Conservation (phyloP, 2,329 filamentous ascomycete species). For the Pseudocercospora musae region DNA sequence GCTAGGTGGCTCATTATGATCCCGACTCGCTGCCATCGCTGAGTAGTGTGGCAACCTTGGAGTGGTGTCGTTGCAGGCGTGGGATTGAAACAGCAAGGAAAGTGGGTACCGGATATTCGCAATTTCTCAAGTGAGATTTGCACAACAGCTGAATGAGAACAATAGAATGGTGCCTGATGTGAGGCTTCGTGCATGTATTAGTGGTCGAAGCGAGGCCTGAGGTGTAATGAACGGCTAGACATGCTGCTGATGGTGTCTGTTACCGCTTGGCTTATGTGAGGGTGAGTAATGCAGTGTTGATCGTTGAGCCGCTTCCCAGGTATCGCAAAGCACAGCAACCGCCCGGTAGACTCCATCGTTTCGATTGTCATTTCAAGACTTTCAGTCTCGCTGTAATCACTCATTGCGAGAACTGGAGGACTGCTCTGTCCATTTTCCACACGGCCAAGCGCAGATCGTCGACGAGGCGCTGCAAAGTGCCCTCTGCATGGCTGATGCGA, state of each 20-base stretch:
- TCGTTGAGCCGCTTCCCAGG: no score
- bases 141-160: background rate
- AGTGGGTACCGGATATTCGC: background rate
- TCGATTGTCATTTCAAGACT: no score
- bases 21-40: background rate
- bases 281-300: background rate
- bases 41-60: background rate
- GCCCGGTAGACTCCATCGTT: no score
- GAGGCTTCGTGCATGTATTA: background rate
- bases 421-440: background rate
- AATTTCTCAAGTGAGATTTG: background rate
- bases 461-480: background rate
- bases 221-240: background rate
- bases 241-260: background rate
- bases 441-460: background rate
- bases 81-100: background rate
- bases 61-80: background rate
- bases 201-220: background rate
- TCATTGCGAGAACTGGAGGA: no score
- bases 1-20: no score
- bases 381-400: no score
- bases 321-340: no score
- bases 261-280: background rate
- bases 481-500: background rate
- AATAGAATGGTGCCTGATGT: background rate